These are phyloP conservation scores for Hypericum androsaemum DNA, from an alignment of 345 rosid species.

Conservation along the genomic window DNA sequence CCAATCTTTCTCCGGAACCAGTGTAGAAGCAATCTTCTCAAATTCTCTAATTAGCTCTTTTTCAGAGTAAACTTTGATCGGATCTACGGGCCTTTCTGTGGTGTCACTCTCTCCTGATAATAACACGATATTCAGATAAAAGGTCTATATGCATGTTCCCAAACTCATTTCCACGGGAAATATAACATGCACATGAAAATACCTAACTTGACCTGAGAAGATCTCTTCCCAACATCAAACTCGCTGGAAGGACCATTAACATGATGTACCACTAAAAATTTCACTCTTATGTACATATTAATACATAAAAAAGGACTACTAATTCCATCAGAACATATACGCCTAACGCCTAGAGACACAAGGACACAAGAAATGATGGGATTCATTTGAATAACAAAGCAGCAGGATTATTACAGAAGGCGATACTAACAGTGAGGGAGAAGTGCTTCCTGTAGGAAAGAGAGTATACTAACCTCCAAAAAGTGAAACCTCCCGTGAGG, in stretches of 20 bases:
- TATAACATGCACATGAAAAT: not conserved
- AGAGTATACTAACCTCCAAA: conserved; percentile 64
- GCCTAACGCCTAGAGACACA: too few species aligned
- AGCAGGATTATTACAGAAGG: too few species aligned
- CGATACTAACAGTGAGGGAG: not conserved
- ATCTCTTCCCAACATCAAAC: not conserved
- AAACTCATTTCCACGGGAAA: conserved; percentile 1
- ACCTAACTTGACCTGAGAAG: too few species aligned
- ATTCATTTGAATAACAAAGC: too few species aligned
- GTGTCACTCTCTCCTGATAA: conserved; percentile 61
- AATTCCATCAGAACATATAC: too few species aligned
- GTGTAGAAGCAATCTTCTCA: conserved; percentile 77
- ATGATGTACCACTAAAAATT: too few species aligned
- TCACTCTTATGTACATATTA: too few species aligned
- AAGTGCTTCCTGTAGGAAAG: not conserved
- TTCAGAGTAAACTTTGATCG: conserved; percentile 84
- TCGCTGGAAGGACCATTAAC: not conserved
- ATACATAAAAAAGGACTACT: too few species aligned
- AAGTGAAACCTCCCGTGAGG: conserved; percentile 70
- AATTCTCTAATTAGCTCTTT: conserved; percentile 88
- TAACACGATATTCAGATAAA: conserved; percentile 12
- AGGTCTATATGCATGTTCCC: conserved; percentile 6
- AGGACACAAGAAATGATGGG: too few species aligned
- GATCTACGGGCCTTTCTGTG: conserved; percentile 73
- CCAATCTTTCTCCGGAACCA: conserved; percentile 99